Percentiles rank a stretch among this genome's conserved stretches.
Evolutionary conservation across 441 rosid species (phyloP).

Genomic region (Raphanus hybrid): DNA sequence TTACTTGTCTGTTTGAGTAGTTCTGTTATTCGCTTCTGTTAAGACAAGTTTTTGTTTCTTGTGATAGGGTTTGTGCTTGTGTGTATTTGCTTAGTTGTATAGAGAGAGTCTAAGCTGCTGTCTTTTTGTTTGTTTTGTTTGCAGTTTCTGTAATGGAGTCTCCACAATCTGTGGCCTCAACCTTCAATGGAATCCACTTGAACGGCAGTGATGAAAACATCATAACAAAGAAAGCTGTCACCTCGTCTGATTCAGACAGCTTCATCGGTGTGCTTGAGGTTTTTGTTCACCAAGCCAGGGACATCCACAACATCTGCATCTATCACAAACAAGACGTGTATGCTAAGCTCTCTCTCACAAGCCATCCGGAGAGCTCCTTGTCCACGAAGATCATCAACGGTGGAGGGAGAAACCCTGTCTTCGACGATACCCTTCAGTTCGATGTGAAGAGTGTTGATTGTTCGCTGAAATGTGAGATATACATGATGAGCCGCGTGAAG

Average conservation of each 20-base stretch:
- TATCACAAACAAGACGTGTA: slow-evolving; percentile 99
- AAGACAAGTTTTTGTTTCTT: not conserved
- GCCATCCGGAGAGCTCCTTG: slow-evolving; percentile 65
- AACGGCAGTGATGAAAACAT: slow-evolving; percentile 44
- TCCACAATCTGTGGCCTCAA: slow-evolving; percentile 87
- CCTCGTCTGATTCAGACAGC: slow-evolving; percentile 38
- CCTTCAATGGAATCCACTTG: slow-evolving; percentile 52
- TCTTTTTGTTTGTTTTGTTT: slow-evolving; percentile 5
- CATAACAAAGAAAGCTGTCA: slow-evolving; percentile 49
- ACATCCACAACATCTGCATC: slow-evolving; percentile 97
- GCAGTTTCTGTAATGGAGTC: slow-evolving; percentile 72
- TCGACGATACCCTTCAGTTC: slow-evolving; percentile 66
- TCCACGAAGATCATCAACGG: slow-evolving; percentile 94
- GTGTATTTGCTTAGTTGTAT: slow-evolving; percentile 10
- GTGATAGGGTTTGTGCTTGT: not conserved
- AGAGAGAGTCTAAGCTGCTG: not conserved
- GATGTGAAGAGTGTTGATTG: slow-evolving; percentile 67
- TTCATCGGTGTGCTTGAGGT: slow-evolving; percentile 76
- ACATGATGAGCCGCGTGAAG: slow-evolving; percentile 97
- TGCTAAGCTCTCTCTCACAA: slow-evolving; percentile 89
- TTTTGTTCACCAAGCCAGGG: slow-evolving; percentile 90
- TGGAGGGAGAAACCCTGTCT: slow-evolving; percentile 97
- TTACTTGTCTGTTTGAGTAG: not conserved
- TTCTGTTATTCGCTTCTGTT: slow-evolving; percentile 1
- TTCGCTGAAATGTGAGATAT: slow-evolving; percentile 92